Evolutionary conservation across 2,329 filamentous ascomycete genomes (phyloP).

Genomic region (Arthroderma sp.): DNA sequence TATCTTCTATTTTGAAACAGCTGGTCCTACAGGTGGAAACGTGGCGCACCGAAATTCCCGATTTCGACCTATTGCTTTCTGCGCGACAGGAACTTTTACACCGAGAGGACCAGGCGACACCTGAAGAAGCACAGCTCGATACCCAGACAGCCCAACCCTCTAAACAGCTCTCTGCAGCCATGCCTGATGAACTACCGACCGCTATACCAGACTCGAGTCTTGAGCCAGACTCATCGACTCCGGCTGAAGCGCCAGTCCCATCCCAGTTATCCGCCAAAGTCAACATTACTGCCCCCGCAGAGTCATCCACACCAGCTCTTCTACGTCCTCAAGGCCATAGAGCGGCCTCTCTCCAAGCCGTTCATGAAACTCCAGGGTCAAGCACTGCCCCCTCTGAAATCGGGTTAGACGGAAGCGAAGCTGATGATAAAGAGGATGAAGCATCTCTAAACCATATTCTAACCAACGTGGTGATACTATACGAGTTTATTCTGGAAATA

Average conservation of each 20-base stretch:
- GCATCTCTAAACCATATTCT: slow-evolving; percentile 66
- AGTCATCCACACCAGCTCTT: not conserved
- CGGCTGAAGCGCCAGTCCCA: not conserved
- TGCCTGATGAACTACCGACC: not conserved
- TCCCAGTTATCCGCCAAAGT: not conserved
- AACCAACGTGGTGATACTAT: slow-evolving; percentile 66
- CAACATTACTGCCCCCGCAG: not conserved
- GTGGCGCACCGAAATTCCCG: slow-evolving; percentile 53
- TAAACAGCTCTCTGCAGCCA: not conserved
- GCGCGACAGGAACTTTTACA: slow-evolving; percentile 39
- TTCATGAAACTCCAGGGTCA: slow-evolving; percentile 12
- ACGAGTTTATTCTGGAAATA: slow-evolving; percentile 68
- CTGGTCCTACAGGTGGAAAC: slow-evolving; percentile 51
- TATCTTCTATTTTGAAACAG: slow-evolving; percentile 47
- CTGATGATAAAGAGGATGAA: slow-evolving; percentile 25
- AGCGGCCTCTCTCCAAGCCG: slow-evolving; percentile 12
- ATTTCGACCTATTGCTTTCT: slow-evolving; percentile 60
- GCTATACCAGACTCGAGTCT: not conserved
- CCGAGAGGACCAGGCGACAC: slow-evolving; percentile 18
- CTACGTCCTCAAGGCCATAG: not conserved
- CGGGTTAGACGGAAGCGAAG: slow-evolving; percentile 12
- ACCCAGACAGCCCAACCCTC: not conserved
- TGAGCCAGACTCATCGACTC: not conserved
- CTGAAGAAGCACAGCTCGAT: not conserved
- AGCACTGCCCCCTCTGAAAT: not conserved